Evolutionary conservation across 257 asterid species (phyloP), one percentile per base, ranked within the genome.

Genomic region (Fraxinus americana): DNA sequence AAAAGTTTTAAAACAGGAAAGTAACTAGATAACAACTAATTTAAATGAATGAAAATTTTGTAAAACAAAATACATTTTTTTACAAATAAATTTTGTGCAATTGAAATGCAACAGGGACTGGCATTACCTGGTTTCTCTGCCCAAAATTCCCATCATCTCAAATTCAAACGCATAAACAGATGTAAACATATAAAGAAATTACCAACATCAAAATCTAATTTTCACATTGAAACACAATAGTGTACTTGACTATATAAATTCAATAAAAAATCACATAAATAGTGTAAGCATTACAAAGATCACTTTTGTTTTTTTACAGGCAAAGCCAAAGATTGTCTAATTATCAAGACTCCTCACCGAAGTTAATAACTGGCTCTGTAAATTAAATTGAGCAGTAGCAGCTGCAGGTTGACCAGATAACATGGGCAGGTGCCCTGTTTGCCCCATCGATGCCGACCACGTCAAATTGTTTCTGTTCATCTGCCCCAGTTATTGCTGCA

Each of bases 381-480:
- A 79, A 82, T 90, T 91, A 79, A 86, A 88, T 86, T 90, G 99
- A 32, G 94, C 89, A 25, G 94, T 90, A 4, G 91, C 85, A 10
- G 84, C 87, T 1, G 90, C 90, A 67, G 89, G 86, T 83, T 91
- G 97, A 72, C 96, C 92, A 75, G 97, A 84, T 69, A 93, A 84
- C 97, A 90, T 81, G 4, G 96, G 89, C 61, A 95, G 85, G 65
- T 88, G 92, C 61, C 94, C 93, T 7, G 93, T 87, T 84, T 90
- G 97, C 73, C 94, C 97, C 92, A 92, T 84, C 85, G 88, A 78
- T 12, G 88, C 91, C n/a, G 97, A 85, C 81, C 97, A 83, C 30
- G 90, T 70, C 81, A 92, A 82, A 86, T 86, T 90, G 59, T 92
- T 92, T 69, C 85, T 41, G 4, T 86, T 85, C 78, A 92, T 84